Evolutionary conservation across 2,329 filamentous ascomycete genomes (phyloP), one percentile per base, ranked within the genome.

Genomic region (Hymenoscyphus fraxineus): DNA sequence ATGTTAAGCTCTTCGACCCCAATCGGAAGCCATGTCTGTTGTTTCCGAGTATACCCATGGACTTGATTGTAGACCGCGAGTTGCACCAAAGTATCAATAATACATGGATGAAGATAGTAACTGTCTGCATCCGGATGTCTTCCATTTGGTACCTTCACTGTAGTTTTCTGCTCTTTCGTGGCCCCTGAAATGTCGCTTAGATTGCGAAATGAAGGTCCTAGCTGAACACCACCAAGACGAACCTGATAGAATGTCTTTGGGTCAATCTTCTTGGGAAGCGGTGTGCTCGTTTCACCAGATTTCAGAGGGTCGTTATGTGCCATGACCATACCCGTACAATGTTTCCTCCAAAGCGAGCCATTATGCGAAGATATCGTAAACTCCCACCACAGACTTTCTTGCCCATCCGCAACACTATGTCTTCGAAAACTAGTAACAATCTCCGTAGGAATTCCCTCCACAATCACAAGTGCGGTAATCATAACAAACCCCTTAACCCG

Each of bases 331-430:
- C 38, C 32, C n/a, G 31, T 22, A 63, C 70, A 73, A 60, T 76
- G 73, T 60, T 72, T 74, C 0, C 61, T 73, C 75, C 75, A 77
- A 1, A 59, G 38, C 4, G 58, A 58, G 5, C 68, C 69, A 58
- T 72, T 71, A 44, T 69, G 66, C 0, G 75, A 75, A 4, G 66
- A 62, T 59, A 76, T 67, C 3, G 64, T 58, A 55, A 76, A 76
- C 5, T 74, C 71, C 58, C 65, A 75, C 72, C 71, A 75, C 15
- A 58, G 65, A 5, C 56, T 61, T 40, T 75, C 70, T 0, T 69
- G 51, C n/a, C 65, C 62, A 35, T 62, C 64, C 0, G 72, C 73
- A 1, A 59, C 15, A 12, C 10, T 16, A 16, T 58, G 27, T 6
- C 13, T 55, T 16, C 40, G 38, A 35, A 63, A 56, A 6, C n/a